Evolutionary conservation across 2,329 filamentous ascomycete species (phyloP).

Genomic region (Verticillium nonalfalfae): DNA sequence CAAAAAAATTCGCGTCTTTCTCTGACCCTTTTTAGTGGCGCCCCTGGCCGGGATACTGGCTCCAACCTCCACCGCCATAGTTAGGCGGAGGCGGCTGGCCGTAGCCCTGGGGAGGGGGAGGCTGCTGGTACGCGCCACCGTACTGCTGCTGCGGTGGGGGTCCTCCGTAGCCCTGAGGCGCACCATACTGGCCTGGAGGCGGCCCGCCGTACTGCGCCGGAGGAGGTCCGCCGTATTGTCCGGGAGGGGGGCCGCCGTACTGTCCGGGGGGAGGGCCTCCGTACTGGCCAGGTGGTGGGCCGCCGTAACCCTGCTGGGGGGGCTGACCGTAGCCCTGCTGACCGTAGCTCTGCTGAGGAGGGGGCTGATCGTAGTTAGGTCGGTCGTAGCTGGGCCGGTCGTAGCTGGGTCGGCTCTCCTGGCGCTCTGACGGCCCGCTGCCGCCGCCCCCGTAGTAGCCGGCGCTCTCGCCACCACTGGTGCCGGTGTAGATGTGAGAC

Average conservation of each 20-base stretch:
- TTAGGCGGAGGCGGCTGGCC: conserved; percentile 12
- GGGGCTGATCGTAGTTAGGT: conserved; percentile 25
- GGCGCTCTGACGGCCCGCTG: not conserved
- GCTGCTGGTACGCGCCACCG: conserved; percentile 6
- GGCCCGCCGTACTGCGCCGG: conserved; percentile 20
- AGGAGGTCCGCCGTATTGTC: conserved; percentile 20
- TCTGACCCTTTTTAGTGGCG: not conserved
- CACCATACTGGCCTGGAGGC: conserved; percentile 21
- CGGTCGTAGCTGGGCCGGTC: conserved; percentile 18
- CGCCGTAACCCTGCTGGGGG: conserved; percentile 21
- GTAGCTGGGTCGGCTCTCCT: conserved; percentile 20
- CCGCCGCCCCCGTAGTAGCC: conserved; percentile 8
- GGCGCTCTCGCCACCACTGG: conserved; percentile 3
- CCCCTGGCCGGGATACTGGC: conserved; percentile 28
- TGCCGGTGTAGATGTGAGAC: conserved; percentile 5
- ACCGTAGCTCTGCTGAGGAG: conserved; percentile 20
- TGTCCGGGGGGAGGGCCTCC: conserved; percentile 12
- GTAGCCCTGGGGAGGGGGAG: conserved; percentile 11
- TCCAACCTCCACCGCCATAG: conserved; percentile 21
- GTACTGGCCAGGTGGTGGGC: conserved; percentile 17
- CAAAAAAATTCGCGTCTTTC: no score
- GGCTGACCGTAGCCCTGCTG: conserved; percentile 25
- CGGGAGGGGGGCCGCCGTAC: conserved; percentile 21
- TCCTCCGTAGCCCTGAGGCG: conserved; percentile 15
- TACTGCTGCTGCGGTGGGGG: conserved; percentile 9